Evolutionary conservation across 495 filamentous ascomycete genomes (phyloP).

Genomic region (Friedmanniomyces endolithicus): DNA sequence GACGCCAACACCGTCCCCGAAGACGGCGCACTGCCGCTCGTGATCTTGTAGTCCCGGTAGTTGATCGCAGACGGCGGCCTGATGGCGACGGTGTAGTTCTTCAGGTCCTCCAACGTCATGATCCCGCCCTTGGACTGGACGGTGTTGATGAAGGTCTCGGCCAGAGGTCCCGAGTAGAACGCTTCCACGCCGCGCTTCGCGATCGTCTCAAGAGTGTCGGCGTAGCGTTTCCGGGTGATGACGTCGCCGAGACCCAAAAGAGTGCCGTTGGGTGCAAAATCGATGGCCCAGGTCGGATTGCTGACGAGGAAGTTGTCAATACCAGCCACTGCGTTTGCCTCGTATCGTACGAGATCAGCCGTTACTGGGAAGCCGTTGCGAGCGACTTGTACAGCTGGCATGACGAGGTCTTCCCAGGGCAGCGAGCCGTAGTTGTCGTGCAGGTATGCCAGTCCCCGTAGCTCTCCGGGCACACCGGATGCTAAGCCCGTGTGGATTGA

Average conservation of each 20-base stretch:
- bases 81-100: constrained; percentile 51
- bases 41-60: constrained; percentile 56
- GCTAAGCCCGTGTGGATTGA: constrained; percentile 51
- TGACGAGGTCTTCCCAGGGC: constrained; percentile 55
- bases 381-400: constrained; percentile 62
- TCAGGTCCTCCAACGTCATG: constrained; percentile 70
- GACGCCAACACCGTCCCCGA: constrained; percentile 60
- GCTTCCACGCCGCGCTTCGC: constrained; percentile 53
- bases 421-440: constrained; percentile 61
- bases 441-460: constrained; percentile 62
- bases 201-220: constrained; percentile 63
- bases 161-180: constrained; percentile 64
- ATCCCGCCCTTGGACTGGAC: constrained; percentile 56
- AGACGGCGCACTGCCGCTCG: constrained; percentile 55
- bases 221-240: constrained; percentile 68
- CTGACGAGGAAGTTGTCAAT: constrained; percentile 50
- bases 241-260: constrained; percentile 57
- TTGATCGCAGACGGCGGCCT: constrained; percentile 50
- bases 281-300: constrained; percentile 66
- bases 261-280: constrained; percentile 76
- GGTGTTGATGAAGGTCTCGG: constrained; percentile 58
- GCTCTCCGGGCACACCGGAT: constrained; percentile 72
- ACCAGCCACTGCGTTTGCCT: constrained; percentile 33
- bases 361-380: constrained; percentile 61
- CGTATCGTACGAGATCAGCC: constrained; percentile 57